Evolutionary conservation across 306 rosid species (phyloP), one percentile per base, ranked within the genome.

Genomic region (Styphnolobium japonicum): DNA sequence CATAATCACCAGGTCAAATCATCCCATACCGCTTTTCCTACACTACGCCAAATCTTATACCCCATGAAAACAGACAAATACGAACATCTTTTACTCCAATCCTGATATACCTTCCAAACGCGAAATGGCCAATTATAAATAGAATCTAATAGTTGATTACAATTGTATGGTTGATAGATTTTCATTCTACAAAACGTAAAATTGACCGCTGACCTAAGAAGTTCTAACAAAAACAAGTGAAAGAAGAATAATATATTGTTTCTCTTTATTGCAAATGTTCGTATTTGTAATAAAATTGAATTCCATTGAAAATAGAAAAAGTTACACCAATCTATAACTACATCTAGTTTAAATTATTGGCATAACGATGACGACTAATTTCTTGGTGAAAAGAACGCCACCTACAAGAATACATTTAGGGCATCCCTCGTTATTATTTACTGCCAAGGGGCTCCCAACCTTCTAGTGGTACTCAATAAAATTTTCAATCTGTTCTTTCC

Each of bases 401-500:
- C 34, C 51, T 53, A 84, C 36, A 64, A n/a, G n/a, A n/a, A 29
- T 62, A 70, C 37, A 39, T 77, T 80, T 67, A 77, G 75, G 49
- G 51, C 65, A 51, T 61, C 57, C 77, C 75, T 74, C 64, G 33
- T 83, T 70, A 52, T 87, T 83, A 85, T 86, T 82, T 86, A 86
- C 85, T n/a, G 69, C 34, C 67, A 11, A 6, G 49, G 49, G 60
- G 27, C 81, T 83, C 76, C 70, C 75, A 60, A 61, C 52, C 29
- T 82, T 22, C 15, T 65, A 56, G 77, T 37, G 60, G 74, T 43
- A 82, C 45, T 37, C 52, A 71, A 75, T 56, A 57, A 84, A 83
- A 78, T 29, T 60, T 76, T 86, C 67, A 77, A 77, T 56, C 80
- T 39, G 83, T 88, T 84, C 86, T 82, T 83, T 77, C 87, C 23